Conservation (phyloP, 495 filamentous ascomycete genomes). For the Penicillium samsonianum region DNA sequence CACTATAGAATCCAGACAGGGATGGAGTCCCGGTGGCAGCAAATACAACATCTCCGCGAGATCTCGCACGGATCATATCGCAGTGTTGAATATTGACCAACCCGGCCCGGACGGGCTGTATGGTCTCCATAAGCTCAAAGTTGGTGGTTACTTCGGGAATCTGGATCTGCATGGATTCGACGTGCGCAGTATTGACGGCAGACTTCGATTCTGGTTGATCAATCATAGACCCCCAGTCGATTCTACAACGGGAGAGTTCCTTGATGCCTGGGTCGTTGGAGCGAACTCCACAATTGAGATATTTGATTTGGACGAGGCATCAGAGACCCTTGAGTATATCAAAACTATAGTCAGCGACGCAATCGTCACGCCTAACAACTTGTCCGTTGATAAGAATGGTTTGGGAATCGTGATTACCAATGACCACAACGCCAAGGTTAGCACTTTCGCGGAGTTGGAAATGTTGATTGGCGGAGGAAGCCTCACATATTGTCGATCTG, state of each 20-base stretch:
- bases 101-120: slow-evolving; percentile 24
- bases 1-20: not conserved
- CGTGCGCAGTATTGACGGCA: not conserved
- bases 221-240: not conserved
- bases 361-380: not conserved
- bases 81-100: slow-evolving; percentile 36
- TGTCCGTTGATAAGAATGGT: not conserved
- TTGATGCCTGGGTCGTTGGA: not conserved
- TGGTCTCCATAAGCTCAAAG: slow-evolving; percentile 22
- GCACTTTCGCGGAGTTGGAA: not conserved
- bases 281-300: not conserved
- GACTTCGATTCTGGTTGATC: not conserved
- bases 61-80: slow-evolving; percentile 33
- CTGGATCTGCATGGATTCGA: not conserved
- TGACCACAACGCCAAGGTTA: not conserved
- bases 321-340: not conserved
- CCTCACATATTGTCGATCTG: not conserved
- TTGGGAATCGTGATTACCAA: not conserved
- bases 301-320: not conserved
- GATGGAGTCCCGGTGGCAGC: slow-evolving; percentile 6
- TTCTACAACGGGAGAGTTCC: not conserved
- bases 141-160: not conserved
- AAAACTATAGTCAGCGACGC: not conserved
- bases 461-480: not conserved
- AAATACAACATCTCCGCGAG: slow-evolving; percentile 20